Percentiles rank a stretch among this genome's conserved stretches.
phyloP scores from a whole-genome alignment of 176 grass and related monocot genomes.

The Lolium multiflorum region DNA sequence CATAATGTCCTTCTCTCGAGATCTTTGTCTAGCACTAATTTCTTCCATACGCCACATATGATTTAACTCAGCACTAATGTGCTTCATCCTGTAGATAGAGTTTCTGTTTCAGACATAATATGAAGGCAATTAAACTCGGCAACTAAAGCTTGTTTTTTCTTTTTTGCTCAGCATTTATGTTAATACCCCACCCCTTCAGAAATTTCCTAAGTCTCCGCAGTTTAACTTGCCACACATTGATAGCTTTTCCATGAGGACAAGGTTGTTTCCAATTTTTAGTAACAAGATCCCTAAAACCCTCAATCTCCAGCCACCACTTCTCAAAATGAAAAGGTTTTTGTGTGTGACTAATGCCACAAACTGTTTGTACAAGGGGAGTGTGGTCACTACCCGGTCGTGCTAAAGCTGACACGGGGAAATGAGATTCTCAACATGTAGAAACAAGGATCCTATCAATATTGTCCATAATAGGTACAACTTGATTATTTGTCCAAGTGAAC shows the following conservation, averaged over 20 bases:
- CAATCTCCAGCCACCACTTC: not conserved
- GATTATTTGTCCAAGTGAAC: too few relatives aligned
- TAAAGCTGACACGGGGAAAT: not conserved
- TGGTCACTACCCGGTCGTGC: not conserved
- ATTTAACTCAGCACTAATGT: not conserved
- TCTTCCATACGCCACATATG: not conserved
- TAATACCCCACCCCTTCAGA: not conserved
- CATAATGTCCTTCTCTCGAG: not conserved
- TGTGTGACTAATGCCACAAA: too few relatives aligned
- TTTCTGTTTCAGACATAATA: not conserved
- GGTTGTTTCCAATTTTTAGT: not conserved
- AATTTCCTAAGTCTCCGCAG: not conserved
- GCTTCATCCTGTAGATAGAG: not conserved
- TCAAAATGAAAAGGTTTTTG: too few relatives aligned
- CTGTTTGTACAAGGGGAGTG: not conserved
- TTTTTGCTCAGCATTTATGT: not conserved
- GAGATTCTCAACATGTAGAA: too few relatives aligned
- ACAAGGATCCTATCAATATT: too few relatives aligned
- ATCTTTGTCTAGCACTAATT: too few relatives aligned
- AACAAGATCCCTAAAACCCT: not conserved
- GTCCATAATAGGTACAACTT: too few relatives aligned
- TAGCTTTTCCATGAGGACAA: not conserved
- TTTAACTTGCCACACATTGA: not conserved
- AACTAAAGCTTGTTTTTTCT: not conserved
- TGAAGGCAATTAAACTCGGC: not conserved